These are phyloP conservation scores for Albugo laibachii DNA, from an alignment of 352 stramenopile genomes.

Conservation along the genomic window DNA sequence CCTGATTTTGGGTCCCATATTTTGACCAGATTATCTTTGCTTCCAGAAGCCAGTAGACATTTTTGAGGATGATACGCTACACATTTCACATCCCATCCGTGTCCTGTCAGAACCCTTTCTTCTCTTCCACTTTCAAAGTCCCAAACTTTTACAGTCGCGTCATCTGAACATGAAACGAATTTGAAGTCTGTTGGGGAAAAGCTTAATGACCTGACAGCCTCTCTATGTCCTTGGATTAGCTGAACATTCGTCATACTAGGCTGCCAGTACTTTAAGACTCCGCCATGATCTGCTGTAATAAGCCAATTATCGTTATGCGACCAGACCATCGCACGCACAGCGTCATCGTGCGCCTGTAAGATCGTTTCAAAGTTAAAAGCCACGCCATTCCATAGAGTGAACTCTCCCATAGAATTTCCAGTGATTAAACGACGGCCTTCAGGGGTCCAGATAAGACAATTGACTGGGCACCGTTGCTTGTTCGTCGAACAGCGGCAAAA, in stretches of 20 bases:
- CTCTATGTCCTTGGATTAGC: constrained; percentile 65
- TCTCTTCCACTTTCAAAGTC: constrained; percentile 83
- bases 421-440: constrained; percentile 89
- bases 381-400: constrained; percentile 95
- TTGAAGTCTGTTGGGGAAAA: constrained; percentile 96
- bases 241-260: constrained; percentile 79
- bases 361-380: constrained; percentile 97
- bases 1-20: constrained; percentile 93
- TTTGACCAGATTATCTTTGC: constrained; percentile 95
- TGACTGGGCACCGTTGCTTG: constrained; percentile 83
- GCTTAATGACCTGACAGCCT: constrained; percentile 86
- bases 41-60: constrained; percentile 86
- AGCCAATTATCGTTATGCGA: constrained; percentile 83
- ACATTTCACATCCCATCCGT: constrained; percentile 97
- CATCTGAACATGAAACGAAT: constrained; percentile 94
- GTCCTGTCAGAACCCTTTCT: constrained; percentile 87
- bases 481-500: constrained; percentile 80
- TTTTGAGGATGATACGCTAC: constrained; percentile 92
- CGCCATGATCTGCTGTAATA: constrained; percentile 75
- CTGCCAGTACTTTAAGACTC: constrained; percentile 87
- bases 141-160: constrained; percentile 89
- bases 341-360: constrained; percentile 80
- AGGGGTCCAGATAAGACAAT: constrained; percentile 90
- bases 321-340: constrained; percentile 80
- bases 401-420: constrained; percentile 92